phyloP scores from a whole-genome alignment of 441 rosid genomes.

The Metrosideros polymorpha region DNA sequence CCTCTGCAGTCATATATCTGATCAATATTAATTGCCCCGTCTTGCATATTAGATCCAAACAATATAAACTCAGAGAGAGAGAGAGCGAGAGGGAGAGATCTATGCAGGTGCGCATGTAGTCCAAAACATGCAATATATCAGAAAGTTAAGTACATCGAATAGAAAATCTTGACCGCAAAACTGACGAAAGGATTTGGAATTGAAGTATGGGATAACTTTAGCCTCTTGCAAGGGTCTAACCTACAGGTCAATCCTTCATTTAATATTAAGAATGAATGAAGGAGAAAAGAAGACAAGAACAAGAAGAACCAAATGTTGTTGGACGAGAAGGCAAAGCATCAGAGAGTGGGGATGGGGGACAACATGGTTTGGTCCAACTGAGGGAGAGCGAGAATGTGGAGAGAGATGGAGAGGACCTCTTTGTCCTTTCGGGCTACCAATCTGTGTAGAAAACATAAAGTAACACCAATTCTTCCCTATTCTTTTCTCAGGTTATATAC shows the following conservation, averaged over 20 bases:
- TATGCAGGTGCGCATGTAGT: neutral
- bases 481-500: neutral
- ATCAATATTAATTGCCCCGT: neutral
- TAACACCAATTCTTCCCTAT: neutral
- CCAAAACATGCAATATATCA: neutral
- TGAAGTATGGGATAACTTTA: neutral
- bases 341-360: slow-evolving; percentile 12
- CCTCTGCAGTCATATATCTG: neutral
- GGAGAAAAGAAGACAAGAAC: neutral
- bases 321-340: neutral
- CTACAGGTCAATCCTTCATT: neutral
- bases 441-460: neutral
- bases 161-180: neutral
- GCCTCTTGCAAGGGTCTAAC: neutral
- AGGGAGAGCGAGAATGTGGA: slow-evolving; percentile 6
- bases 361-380: slow-evolving; percentile 16
- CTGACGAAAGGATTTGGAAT: neutral
- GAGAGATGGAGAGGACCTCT: neutral
- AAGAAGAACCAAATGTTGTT: neutral
- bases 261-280: neutral
- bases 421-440: neutral
- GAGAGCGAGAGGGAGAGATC: neutral
- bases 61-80: neutral
- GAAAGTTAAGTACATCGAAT: neutral
- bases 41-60: neutral